Percentiles rank a stretch among this genome's conserved stretches.
phyloP scores from a whole-genome alignment of 139 green algal species.

The Raphidocelis subcapitata region DNA sequence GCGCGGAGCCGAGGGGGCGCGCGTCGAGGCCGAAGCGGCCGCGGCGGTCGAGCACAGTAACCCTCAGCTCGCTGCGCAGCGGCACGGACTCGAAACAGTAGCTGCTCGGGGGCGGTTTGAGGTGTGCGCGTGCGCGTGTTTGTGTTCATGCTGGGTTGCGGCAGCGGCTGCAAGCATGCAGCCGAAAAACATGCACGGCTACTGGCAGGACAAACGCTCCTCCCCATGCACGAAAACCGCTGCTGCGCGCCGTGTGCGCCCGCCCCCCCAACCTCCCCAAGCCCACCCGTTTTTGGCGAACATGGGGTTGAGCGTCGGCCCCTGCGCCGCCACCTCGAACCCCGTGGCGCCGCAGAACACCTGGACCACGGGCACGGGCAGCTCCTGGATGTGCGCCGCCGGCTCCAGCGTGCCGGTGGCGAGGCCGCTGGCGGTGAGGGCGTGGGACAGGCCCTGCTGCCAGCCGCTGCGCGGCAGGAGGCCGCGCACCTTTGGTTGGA shows the following conservation, averaged over 20 bases:
- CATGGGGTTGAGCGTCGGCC: conserved; percentile 31
- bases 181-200: too few species aligned
- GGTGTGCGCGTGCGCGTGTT: too few species aligned
- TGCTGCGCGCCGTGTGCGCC: too few species aligned
- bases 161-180: too few species aligned
- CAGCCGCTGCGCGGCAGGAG: conserved; percentile 19
- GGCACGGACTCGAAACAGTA: conserved; percentile 39
- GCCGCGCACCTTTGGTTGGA: too few species aligned
- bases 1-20: conserved; percentile 13
- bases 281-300: conserved; percentile 28
- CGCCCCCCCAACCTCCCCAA: too few species aligned
- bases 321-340: conserved; percentile 10
- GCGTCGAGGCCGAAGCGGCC: conserved; percentile 12
- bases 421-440: background rate
- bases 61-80: conserved; percentile 30
- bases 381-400: background rate
- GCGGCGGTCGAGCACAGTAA: conserved; percentile 17
- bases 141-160: too few species aligned
- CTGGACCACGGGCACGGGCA: background rate
- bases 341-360: conserved; percentile 5
- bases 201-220: too few species aligned
- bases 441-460: conserved; percentile 14
- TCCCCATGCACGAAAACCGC: too few species aligned
- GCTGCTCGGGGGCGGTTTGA: background rate
- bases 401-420: too few species aligned